Conservation (phyloP, 2,329 filamentous ascomycete genomes). For the Pyricularia grisea region DNA sequence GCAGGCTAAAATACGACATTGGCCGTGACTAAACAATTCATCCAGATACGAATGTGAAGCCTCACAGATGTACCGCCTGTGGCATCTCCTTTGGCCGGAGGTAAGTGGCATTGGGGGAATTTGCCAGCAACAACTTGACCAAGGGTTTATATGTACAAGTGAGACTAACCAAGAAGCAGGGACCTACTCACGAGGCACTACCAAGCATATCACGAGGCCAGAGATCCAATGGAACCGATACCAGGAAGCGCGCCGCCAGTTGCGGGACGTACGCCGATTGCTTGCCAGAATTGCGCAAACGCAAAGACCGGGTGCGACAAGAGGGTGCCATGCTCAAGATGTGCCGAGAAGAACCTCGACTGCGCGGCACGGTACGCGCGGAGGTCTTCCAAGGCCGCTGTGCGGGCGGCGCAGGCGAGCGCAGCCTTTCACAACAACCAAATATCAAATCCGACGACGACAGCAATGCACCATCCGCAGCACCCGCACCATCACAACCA, state of each 20-base stretch:
- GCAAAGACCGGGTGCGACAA: conserved; percentile 44
- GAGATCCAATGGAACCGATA: conserved; percentile 33
- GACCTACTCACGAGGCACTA: conserved; percentile 42
- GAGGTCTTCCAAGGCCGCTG: conserved; percentile 37
- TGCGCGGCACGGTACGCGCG: conserved; percentile 40
- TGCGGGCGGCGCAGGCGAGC: conserved; percentile 30
- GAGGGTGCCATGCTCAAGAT: conserved; percentile 36
- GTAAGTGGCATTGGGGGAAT: conserved; percentile 19
- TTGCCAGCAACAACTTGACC: neutral
- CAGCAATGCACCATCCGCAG: conserved; percentile 12
- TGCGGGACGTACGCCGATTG: conserved; percentile 34
- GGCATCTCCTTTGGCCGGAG: conserved; percentile 39
- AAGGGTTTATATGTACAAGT: neutral
- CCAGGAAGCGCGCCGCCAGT: conserved; percentile 32
- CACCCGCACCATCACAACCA: conserved; percentile 5
- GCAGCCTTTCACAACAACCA: conserved; percentile 20
- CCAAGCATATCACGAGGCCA: conserved; percentile 39
- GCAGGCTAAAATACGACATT: neutral
- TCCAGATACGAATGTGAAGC: conserved; percentile 45
- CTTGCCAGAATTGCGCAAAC: conserved; percentile 38
- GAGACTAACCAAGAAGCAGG: conserved; percentile 18
- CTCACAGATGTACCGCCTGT: conserved; percentile 38
- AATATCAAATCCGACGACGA: conserved; percentile 11
- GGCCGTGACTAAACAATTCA: conserved; percentile 9
- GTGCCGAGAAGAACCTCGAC: conserved; percentile 35